phyloP scores from a whole-genome alignment of 23 red algal species.

The Gracilaria domingensis region DNA sequence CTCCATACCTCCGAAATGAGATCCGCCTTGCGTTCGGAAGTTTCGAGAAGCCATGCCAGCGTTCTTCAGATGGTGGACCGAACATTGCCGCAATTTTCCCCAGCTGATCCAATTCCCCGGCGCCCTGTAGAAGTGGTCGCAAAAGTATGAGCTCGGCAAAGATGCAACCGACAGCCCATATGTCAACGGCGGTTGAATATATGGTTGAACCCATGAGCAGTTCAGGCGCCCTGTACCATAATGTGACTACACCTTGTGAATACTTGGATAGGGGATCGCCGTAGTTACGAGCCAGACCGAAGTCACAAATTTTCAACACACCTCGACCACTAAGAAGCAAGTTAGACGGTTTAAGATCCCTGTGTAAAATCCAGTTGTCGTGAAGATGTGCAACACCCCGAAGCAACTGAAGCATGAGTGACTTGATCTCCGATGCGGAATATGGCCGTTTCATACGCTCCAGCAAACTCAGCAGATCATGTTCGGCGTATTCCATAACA shows the following conservation, averaged over 20 bases:
- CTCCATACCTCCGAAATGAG: slow-evolving; percentile 49
- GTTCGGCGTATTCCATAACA: slow-evolving; percentile 86
- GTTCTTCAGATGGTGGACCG: slow-evolving; percentile 78
- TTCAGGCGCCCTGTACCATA: slow-evolving; percentile 90
- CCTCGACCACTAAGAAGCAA: slow-evolving; percentile 64
- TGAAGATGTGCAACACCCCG: slow-evolving; percentile 77
- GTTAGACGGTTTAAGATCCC: slow-evolving; percentile 88
- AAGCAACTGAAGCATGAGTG: slow-evolving; percentile 68
- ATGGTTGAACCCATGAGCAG: slow-evolving; percentile 72
- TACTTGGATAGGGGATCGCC: slow-evolving; percentile 69
- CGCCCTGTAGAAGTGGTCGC: slow-evolving; percentile 63
- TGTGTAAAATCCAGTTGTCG: slow-evolving; percentile 81
- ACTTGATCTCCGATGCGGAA: slow-evolving; percentile 80
- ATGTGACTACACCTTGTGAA: slow-evolving; percentile 79
- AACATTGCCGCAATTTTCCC: slow-evolving; percentile 54
- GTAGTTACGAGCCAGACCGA: slow-evolving; percentile 81
- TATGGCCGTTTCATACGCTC: slow-evolving; percentile 76
- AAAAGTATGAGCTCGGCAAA: slow-evolving; percentile 81
- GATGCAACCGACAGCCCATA: slow-evolving; percentile 92
- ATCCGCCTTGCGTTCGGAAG: slow-evolving; percentile 75
- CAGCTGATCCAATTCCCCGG: slow-evolving; percentile 75
- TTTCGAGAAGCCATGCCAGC: slow-evolving; percentile 69
- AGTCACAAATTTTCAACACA: slow-evolving; percentile 87
- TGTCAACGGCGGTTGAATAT: slow-evolving; percentile 83
- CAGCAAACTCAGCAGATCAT: slow-evolving; percentile 73